phyloP scores from a whole-genome alignment of 140 eudicot genomes.

The Anethum foeniculum region DNA sequence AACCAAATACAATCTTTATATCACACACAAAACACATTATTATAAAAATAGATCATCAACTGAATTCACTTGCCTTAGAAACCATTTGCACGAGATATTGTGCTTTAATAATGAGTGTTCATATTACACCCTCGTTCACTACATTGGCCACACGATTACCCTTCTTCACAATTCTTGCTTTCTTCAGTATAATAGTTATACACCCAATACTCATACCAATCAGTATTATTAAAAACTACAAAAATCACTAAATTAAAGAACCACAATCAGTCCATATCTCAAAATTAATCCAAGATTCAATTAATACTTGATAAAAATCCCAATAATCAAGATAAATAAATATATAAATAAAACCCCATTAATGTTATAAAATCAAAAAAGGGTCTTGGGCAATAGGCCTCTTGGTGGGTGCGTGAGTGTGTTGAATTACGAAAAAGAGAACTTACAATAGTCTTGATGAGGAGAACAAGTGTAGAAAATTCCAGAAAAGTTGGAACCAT shows the following conservation, averaged over 20 bases:
- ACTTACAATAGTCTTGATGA: not conserved
- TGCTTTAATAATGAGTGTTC: slow-evolving; percentile 55
- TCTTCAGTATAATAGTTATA: slow-evolving; percentile 76
- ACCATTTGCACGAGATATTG: slow-evolving; percentile 93
- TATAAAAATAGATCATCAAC: not conserved
- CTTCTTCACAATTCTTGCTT: slow-evolving; percentile 67
- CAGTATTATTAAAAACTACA: not conserved
- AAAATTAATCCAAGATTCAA: not conserved
- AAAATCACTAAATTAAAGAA: not conserved
- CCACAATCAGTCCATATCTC: not conserved
- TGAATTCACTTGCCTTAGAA: slow-evolving; percentile 50
- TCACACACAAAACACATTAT: not conserved
- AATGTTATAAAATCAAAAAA: not conserved
- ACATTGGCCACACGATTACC: slow-evolving; percentile 61
- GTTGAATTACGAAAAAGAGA: not conserved
- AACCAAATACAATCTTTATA: not conserved
- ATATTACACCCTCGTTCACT: slow-evolving; percentile 46
- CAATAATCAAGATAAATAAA: not conserved
- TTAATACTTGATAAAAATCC: not conserved
- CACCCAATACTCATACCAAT: slow-evolving; percentile 13
- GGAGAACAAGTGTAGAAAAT: slow-evolving; percentile 58
- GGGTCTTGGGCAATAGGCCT: not conserved
- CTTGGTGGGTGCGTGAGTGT: not conserved
- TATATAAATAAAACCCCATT: not conserved
- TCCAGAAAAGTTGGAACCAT: slow-evolving; percentile 79